phyloP scores from a whole-genome alignment of 1,284 basidiomycete species.

The Naganishia albida region DNA sequence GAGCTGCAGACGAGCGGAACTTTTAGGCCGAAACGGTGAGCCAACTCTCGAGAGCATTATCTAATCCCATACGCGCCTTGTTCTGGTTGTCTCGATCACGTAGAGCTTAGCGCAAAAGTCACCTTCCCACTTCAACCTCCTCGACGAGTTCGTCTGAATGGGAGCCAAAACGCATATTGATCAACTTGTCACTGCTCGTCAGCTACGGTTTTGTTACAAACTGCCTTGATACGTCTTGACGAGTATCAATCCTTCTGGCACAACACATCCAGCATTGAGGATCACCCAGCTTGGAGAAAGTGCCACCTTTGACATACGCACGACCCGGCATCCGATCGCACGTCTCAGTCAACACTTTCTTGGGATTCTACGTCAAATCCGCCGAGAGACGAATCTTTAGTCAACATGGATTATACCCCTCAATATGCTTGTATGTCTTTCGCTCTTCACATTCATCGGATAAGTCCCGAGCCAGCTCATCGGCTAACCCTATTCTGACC shows the following conservation, averaged over 20 bases:
- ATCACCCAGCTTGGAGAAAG: background rate
- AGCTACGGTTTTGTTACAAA: no score
- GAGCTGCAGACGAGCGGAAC: background rate
- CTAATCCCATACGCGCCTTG: constrained; percentile 16
- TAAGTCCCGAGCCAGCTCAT: background rate
- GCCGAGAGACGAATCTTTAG: no score
- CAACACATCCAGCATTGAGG: no score
- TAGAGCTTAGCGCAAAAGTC: constrained; percentile 21
- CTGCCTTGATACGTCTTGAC: no score
- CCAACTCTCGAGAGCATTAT: constrained; percentile 8
- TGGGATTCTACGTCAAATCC: background rate
- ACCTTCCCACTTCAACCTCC: background rate
- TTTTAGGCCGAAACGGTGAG: background rate
- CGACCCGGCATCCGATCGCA: background rate
- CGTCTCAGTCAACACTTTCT: background rate
- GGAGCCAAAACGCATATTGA: no score
- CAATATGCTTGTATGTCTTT: constrained; percentile 23
- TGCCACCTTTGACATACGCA: background rate
- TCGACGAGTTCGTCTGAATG: background rate
- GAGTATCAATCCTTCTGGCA: no score
- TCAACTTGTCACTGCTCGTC: background rate
- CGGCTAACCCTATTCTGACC: background rate
- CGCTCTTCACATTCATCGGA: background rate
- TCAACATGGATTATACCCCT: constrained; percentile 18
- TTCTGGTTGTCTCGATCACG: constrained; percentile 7